Evolutionary conservation across 768 basidiomycete species (phyloP), one percentile per base, ranked within the genome.

Genomic region (Cubamyces sp.): DNA sequence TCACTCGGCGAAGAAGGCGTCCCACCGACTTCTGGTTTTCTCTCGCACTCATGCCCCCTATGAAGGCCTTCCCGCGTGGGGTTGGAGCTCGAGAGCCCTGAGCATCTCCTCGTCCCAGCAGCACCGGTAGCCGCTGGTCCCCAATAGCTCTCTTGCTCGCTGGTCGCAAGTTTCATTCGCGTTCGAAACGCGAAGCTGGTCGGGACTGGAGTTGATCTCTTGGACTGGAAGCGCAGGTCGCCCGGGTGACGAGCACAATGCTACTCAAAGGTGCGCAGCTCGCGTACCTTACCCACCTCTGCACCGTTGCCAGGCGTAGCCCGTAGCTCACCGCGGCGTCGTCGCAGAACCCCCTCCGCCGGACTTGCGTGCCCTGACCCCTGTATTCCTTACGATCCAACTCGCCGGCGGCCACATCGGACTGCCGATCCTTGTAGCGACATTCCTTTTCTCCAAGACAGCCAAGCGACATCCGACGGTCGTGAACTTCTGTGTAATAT

Each of bases 401-500:
- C 74, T 84, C 25, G 63, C 75, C 41, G 86, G 83, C 37, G 85
- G 84, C 1, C 81, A 86, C 58, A 69, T 84, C 43, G 79, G 82
- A 47, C 71, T 86, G 14, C 83, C 82, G 15, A 62, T 82, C 11
- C 73, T 86, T 41, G 70, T 86, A 34, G 61, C 77, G 14, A 84
- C 81, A 12, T 79, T 79, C 51, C 66, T 81, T 18, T 60, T 79
- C 23, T 79, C 77, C 53, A 80, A 75, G 65, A 77, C 74, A 45
- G 69, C 79, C 26, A 71, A 74, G 40, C 79, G 82, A 57, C 82
- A 81, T 55, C 81, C 84, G 0, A 80, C 80, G 1, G 76, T 86
- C 65, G 71, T 86, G 61, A 87, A 87, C 62, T 81, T 86, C 62
- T 86, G 83, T 59, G 54, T 81, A n/a, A 77, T 81, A 48, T 84